A percentile compares a stretch with the other conserved stretches of the same genome.
Evolutionary conservation across 768 basidiomycete species (phyloP).

Genomic region (Calocybe cyanea): DNA sequence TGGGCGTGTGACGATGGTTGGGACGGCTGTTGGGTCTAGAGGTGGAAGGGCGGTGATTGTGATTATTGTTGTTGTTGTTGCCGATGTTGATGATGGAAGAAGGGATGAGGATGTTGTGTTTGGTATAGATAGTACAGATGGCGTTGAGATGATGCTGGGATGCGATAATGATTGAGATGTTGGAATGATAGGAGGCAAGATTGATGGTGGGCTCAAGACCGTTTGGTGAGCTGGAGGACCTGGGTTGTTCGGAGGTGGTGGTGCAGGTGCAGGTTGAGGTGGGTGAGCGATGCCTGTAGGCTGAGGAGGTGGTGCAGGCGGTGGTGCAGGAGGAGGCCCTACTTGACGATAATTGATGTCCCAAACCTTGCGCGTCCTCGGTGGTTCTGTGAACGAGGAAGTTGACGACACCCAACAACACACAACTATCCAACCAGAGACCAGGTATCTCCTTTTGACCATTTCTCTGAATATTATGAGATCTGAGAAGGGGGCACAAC

Average conservation of each 20-base stretch:
- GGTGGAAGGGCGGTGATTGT: constrained; percentile 11
- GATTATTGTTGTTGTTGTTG: constrained; percentile 11
- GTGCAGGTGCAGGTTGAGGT: constrained; percentile 1
- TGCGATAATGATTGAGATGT: not conserved
- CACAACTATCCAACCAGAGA: constrained; percentile 5
- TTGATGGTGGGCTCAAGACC: not conserved
- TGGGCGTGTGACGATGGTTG: constrained; percentile 2
- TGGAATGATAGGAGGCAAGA: constrained; percentile 1
- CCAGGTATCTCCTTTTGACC: constrained; percentile 6
- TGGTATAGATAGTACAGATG: constrained; percentile 9
- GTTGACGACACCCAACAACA: constrained; percentile 6
- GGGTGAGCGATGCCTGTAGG: constrained; percentile 2
- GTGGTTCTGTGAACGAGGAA: constrained; percentile 1
- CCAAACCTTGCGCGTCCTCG: constrained; percentile 6
- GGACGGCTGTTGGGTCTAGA: constrained; percentile 4
- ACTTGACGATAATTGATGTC: constrained; percentile 14
- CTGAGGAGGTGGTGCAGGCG: not conserved
- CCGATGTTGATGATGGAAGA: too few species aligned
- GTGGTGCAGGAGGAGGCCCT: not conserved
- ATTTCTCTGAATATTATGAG: constrained; percentile 18
- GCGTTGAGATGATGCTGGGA: not conserved
- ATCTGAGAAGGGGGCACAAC: constrained; percentile 41
- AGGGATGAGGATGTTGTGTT: constrained; percentile 7
- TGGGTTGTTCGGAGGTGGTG: not conserved
- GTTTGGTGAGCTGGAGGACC: constrained; percentile 1